Base-by-base conservation (phyloP, 805 yeast species). In the Vanderwaltozyma polyspora region DNA sequence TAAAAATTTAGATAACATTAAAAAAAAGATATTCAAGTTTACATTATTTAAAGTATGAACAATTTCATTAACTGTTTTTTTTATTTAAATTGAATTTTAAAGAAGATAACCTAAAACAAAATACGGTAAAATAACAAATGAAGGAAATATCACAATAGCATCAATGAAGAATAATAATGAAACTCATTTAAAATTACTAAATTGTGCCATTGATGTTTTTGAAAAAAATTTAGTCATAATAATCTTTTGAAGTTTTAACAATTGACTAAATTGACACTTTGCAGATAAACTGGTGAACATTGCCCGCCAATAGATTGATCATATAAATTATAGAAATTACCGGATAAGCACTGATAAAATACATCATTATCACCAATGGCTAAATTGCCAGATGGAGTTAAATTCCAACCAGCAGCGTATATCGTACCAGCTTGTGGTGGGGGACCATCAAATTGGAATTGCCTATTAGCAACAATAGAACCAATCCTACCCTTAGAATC, bases 401-500 rank as follows among this genome's bases (percentile, higher is more conserved):
- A 50, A 29, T 67, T 57, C 83, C 83, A 76, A 45, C 83, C 82
- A 40, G 72, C 76, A 48, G 83, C 81, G 56, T 71, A 74, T 55
- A 75, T 68, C 40, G 82, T 68, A 60, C 82, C 83, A 24, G 80
- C 83, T 67, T 79, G 89, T 53, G 87, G 86, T 64, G 83, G 81
- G 43, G 86, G 85, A 56, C 87, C 87, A 60, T 79, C 87, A 54
- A 79, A 79, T 66, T 79, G 87, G 72, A 79, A 79, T 66, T 79
- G 89, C 66, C 80, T 70, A 76, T 79, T 79, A 38, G 86, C 77
- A 48, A 79, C 89, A 60, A 79, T 78, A 34, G 86, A 72, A 48
- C 87, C 87, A 45, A 79, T 62, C 70, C 89, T 75, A 32, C 80
- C 80, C 43, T 63, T 46, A 25, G 70, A 55, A 51, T 79, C 89